These are phyloP conservation scores for Rhodotorula sp. DNA, from an alignment of 1,284 basidiomycete genomes.

Conservation along the genomic window DNA sequence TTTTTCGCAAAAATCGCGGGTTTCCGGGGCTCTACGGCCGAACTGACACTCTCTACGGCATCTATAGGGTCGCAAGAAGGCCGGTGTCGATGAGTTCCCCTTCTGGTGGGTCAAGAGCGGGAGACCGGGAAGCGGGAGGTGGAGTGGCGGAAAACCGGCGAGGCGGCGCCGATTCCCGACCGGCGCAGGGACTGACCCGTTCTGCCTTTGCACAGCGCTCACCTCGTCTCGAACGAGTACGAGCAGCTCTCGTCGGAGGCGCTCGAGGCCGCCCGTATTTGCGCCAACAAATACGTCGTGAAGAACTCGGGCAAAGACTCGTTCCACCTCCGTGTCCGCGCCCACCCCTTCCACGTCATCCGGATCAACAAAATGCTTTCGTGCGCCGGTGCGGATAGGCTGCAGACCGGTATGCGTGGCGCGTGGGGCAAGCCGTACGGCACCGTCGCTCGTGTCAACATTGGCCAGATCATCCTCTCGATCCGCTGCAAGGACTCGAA, in stretches of 20 bases:
- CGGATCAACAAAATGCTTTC: conserved; percentile 99
- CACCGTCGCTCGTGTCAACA: conserved; percentile 90
- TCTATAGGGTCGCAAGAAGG: conserved; percentile 38
- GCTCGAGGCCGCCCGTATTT: conserved; percentile 97
- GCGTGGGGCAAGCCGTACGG: conserved; percentile 99
- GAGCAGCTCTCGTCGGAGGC: conserved; percentile 96
- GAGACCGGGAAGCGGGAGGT: too few relatives aligned
- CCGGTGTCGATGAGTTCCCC: conserved; percentile 80
- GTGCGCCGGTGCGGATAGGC: conserved; percentile 96
- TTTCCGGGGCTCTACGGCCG: background rate
- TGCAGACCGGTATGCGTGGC: conserved; percentile 99
- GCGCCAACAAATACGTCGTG: conserved; percentile 99
- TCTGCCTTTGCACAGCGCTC: conserved; percentile 23
- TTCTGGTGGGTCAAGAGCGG: conserved; percentile 24
- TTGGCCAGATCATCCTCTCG: conserved; percentile 95
- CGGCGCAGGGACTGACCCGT: background rate
- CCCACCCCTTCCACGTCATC: conserved; percentile 98
- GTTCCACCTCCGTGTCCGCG: conserved; percentile 96
- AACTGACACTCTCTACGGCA: conserved; percentile 56
- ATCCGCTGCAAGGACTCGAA: conserved; percentile 90
- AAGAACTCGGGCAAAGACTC: conserved; percentile 98
- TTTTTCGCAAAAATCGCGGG: too few relatives aligned
- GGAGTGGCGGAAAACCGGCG: too few relatives aligned
- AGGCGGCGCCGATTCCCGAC: too few relatives aligned
- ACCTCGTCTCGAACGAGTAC: conserved; percentile 94